Evolutionary conservation across 176 grass and related monocot genomes (phyloP).

Genomic region (Triticum monococcum): DNA sequence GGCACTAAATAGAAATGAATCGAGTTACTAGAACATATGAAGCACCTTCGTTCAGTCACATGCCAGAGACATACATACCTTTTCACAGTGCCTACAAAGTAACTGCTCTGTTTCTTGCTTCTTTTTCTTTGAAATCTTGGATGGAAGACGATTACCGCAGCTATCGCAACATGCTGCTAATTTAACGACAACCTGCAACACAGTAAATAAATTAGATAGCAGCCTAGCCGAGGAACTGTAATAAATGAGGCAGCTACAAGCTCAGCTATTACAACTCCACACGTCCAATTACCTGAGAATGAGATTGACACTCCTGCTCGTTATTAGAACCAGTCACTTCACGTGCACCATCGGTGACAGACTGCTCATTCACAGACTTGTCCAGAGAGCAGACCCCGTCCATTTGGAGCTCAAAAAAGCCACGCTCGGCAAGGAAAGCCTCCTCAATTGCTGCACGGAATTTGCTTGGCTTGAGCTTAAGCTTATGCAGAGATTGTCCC

Average conservation of each 20-base stretch:
- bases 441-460: constrained; percentile 84
- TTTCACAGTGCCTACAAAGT: constrained; percentile 70
- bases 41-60: background rate
- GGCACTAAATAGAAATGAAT: background rate
- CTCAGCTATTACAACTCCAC: background rate
- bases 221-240: background rate
- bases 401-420: constrained; percentile 52
- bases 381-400: constrained; percentile 31
- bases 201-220: constrained; percentile 15
- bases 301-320: constrained; percentile 68
- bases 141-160: constrained; percentile 53
- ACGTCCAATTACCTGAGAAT: constrained; percentile 40
- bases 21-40: background rate
- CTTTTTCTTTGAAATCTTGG: constrained; percentile 61
- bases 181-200: constrained; percentile 48
- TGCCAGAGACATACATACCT: constrained; percentile 34
- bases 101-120: constrained; percentile 42
- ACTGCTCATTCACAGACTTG: constrained; percentile 39
- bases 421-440: constrained; percentile 77
- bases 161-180: constrained; percentile 50
- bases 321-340: constrained; percentile 64
- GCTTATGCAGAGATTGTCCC: constrained; percentile 66
- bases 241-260: background rate
- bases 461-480: constrained; percentile 60
- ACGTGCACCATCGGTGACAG: constrained; percentile 27